These are phyloP conservation scores for Rossbeevera mucosa DNA, from an alignment of 768 basidiomycete species.

Conservation along the genomic window DNA sequence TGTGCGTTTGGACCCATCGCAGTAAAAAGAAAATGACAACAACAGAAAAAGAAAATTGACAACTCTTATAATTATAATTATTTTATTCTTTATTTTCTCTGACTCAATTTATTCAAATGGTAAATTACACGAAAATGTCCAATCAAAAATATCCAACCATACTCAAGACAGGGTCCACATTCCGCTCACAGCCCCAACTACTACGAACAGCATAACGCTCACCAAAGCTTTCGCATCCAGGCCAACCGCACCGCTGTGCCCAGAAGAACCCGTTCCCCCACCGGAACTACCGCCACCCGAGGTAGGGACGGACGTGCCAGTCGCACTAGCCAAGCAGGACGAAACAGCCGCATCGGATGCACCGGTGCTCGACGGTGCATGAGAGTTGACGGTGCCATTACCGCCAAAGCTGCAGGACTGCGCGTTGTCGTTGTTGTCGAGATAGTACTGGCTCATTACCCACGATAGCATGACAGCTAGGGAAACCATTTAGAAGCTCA, in stretches of 20 bases:
- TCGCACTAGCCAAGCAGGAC: conserved; percentile 63
- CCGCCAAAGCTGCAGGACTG: conserved; percentile 76
- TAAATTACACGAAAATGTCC: conserved; percentile 1
- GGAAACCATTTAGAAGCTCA: conserved; percentile 5
- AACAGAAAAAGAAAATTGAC: too few relatives aligned
- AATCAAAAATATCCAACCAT: too few relatives aligned
- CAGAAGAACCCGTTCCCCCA: conserved; percentile 20
- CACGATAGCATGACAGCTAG: conserved; percentile 76
- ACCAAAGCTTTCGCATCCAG: conserved; percentile 34
- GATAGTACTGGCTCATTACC: conserved; percentile 77
- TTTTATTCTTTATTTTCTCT: not conserved
- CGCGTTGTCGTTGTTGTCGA: conserved; percentile 50
- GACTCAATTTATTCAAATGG: not conserved
- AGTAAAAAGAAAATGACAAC: conserved; percentile 11
- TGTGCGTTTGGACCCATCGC: conserved; percentile 24
- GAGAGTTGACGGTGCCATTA: conserved; percentile 72
- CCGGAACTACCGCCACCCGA: conserved; percentile 7
- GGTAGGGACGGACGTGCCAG: conserved; percentile 60
- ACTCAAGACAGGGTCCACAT: conserved; percentile 30
- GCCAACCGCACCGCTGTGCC: conserved; percentile 20
- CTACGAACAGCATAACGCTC: conserved; percentile 34
- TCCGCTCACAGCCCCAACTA: conserved; percentile 39
- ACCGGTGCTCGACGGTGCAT: conserved; percentile 44
- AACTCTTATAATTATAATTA: too few relatives aligned
- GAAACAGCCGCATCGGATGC: conserved; percentile 53